Conservation (phyloP, 768 basidiomycete species). For the Wakefieldia striispora region DNA sequence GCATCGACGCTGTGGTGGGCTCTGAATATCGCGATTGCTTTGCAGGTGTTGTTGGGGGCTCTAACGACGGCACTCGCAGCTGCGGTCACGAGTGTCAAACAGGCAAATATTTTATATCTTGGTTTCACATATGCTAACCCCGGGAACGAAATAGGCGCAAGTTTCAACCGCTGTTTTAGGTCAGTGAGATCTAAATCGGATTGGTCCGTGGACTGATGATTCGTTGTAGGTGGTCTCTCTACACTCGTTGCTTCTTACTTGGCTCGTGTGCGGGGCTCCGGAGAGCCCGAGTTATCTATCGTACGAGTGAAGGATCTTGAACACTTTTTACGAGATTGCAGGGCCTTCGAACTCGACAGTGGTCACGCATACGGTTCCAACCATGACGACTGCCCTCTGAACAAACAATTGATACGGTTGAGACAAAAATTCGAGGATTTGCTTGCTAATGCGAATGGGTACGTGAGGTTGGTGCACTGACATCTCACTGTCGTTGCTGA, state of each 20-base stretch:
- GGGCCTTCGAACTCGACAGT: constrained; percentile 56
- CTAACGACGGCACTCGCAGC: constrained; percentile 66
- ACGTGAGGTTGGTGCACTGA: not conserved
- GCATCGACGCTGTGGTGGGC: constrained; percentile 32
- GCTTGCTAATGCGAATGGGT: constrained; percentile 27
- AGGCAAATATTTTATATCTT: constrained; percentile 31
- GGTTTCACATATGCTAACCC: not conserved
- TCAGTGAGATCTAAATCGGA: constrained; percentile 10
- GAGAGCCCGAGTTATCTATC: constrained; percentile 64
- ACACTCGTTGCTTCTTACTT: constrained; percentile 72
- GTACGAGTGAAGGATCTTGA: constrained; percentile 58
- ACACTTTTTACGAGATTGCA: constrained; percentile 60
- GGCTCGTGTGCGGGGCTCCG: constrained; percentile 64
- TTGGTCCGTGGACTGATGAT: not conserved
- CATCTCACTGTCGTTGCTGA: not conserved
- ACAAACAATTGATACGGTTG: constrained; percentile 1
- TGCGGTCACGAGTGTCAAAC: constrained; percentile 37
- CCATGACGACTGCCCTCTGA: constrained; percentile 7
- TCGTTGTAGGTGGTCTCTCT: constrained; percentile 51
- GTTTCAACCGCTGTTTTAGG: constrained; percentile 41
- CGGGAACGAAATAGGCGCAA: constrained; percentile 27
- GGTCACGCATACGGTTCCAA: constrained; percentile 35
- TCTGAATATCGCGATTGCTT: constrained; percentile 50
- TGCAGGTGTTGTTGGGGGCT: constrained; percentile 64
- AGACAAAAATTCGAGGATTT: constrained; percentile 30